phyloP scores from a whole-genome alignment of 139 green algal species.

The Chlamydomonas schloesseri region DNA sequence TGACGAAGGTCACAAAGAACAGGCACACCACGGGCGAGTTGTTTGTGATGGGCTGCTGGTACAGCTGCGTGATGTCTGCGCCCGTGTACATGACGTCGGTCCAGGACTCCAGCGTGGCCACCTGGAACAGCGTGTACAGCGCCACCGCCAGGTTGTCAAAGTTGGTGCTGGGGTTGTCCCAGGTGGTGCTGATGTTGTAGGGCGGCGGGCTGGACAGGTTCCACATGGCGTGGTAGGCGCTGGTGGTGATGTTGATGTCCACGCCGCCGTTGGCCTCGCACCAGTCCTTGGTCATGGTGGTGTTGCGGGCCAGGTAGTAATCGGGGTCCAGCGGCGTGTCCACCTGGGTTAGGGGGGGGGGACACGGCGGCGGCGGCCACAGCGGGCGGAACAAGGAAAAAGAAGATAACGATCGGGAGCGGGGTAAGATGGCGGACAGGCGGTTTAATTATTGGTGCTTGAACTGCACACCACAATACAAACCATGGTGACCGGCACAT shows the following conservation, averaged over 20 bases:
- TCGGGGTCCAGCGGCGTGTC: conserved; percentile 47
- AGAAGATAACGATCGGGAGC: too few relatives aligned
- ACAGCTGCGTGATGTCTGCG: conserved; percentile 57
- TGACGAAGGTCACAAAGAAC: conserved; percentile 79
- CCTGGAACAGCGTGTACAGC: conserved; percentile 72
- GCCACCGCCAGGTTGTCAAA: conserved; percentile 75
- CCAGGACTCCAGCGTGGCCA: conserved; percentile 50
- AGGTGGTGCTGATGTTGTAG: conserved; percentile 49
- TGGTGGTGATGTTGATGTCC: conserved; percentile 37
- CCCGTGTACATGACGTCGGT: conserved; percentile 73
- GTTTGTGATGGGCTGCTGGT: conserved; percentile 66
- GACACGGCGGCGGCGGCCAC: too few relatives aligned
- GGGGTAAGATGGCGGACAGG: too few relatives aligned
- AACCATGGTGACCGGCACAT: too few relatives aligned
- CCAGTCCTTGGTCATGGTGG: conserved; percentile 55
- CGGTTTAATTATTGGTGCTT: too few relatives aligned
- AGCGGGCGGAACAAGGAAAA: too few relatives aligned
- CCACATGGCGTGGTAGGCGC: conserved; percentile 51
- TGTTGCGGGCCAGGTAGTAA: conserved; percentile 48
- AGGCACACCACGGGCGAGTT: conserved; percentile 60
- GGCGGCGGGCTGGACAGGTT: conserved; percentile 37
- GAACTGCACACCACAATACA: too few relatives aligned
- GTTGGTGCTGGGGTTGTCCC: conserved; percentile 46
- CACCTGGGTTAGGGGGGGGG: too few relatives aligned
- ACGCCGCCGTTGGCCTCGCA: background rate